Evolutionary conservation across 139 green algal species (phyloP).

Genomic region (Eudorina sp.): DNA sequence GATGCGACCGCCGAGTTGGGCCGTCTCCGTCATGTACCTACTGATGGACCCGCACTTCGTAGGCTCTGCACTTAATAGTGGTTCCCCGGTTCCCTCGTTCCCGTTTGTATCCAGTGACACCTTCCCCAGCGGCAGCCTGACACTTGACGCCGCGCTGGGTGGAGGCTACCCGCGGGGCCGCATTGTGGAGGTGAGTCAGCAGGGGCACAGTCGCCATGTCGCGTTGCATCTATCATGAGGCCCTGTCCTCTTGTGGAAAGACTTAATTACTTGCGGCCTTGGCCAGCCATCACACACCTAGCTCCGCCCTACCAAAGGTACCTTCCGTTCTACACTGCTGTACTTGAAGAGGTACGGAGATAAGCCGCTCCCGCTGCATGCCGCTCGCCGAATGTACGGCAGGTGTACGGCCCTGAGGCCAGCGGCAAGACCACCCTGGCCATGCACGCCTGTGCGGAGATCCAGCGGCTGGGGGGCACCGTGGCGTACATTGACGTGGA

Average conservation of each 20-base stretch:
- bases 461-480: slow-evolving; percentile 65
- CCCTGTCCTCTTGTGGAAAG: no score
- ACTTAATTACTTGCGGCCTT: no score
- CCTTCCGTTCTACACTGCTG: background rate
- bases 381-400: slow-evolving; percentile 17
- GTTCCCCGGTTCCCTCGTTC: background rate
- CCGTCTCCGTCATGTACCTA: no score
- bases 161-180: slow-evolving; percentile 88
- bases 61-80: no score
- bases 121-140: slow-evolving; percentile 85
- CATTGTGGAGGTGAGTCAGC: slow-evolving; percentile 91
- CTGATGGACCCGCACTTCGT: no score
- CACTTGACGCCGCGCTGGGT: slow-evolving; percentile 88
- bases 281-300: no score
- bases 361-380: no score
- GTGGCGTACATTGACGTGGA: slow-evolving; percentile 93
- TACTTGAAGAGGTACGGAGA: no score
- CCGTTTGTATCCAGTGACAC: slow-evolving; percentile 60
- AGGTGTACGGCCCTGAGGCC: slow-evolving; percentile 94
- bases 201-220: no score
- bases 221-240: no score
- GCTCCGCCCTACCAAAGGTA: no score
- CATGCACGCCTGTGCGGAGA: slow-evolving; percentile 93
- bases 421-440: slow-evolving; percentile 97
- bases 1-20: no score